Percentiles rank a stretch among this genome's conserved stretches.
These are phyloP conservation scores for Dryas alaskensis DNA, from an alignment of 306 rosid genomes.

Conservation along the genomic window DNA sequence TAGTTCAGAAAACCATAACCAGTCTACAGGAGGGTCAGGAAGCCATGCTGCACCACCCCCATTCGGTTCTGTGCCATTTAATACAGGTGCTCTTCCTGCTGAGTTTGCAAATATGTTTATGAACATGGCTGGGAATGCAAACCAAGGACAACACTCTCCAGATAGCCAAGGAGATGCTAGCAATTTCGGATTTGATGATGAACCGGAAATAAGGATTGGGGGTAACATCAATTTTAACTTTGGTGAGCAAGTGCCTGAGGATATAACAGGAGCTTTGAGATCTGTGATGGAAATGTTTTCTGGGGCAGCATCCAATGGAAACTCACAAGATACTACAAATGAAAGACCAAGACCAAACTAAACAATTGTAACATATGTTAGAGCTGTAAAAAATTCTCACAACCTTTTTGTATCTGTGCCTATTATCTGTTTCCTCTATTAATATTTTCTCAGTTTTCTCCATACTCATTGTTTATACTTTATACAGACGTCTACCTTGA, in stretches of 20 bases:
- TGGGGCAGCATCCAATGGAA: conserved; percentile 41
- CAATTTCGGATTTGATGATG: conserved; percentile 36
- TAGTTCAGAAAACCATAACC: conserved; percentile 46
- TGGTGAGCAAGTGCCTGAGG: conserved; percentile 64
- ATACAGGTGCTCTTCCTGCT: conserved; percentile 33
- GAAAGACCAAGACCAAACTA: conserved; percentile 60
- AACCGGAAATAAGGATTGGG: conserved; percentile 46
- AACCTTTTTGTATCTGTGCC: neutral
- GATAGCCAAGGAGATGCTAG: conserved; percentile 39
- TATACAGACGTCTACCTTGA: neutral
- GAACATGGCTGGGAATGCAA: conserved; percentile 52
- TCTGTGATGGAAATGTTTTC: conserved; percentile 71
- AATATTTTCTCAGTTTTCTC: neutral
- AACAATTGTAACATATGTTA: conserved; percentile 10
- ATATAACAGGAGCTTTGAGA: conserved; percentile 55
- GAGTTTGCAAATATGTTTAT: conserved; percentile 60
- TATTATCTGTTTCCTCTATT: neutral
- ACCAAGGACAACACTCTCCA: conserved; percentile 47
- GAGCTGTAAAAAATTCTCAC: conserved; percentile 9
- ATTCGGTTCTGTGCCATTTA: conserved; percentile 52
- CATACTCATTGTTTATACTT: neutral
- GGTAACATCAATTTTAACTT: conserved; percentile 52
- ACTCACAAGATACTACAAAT: conserved; percentile 42
- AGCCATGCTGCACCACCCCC: conserved; percentile 45
- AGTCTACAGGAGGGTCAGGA: conserved; percentile 47